Percentiles rank a stretch among this genome's conserved stretches.
Evolutionary conservation across 805 yeast genomes (phyloP).

Genomic region (Metschnikowia kunwiensis): DNA sequence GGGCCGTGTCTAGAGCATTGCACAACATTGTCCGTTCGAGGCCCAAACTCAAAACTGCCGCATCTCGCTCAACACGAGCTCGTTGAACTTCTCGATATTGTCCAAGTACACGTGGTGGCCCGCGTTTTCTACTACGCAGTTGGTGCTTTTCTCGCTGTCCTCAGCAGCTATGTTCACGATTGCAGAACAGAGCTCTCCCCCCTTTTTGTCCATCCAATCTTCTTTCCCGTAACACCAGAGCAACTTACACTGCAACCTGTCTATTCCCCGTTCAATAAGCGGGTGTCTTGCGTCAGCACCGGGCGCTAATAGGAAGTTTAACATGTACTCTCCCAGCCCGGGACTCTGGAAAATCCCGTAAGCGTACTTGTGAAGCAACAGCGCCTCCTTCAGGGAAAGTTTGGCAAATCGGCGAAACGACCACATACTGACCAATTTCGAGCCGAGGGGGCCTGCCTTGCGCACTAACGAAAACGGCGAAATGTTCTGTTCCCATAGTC

Average conservation of each 20-base stretch:
- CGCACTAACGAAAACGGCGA: constrained; percentile 85
- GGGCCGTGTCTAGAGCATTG: too few relatives aligned
- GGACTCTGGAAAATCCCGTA: constrained; percentile 80
- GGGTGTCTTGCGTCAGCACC: constrained; percentile 90
- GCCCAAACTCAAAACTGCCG: constrained; percentile 5
- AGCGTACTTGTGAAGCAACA: constrained; percentile 69
- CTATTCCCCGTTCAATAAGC: constrained; percentile 48
- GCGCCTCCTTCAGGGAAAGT: constrained; percentile 43
- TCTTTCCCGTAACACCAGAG: constrained; percentile 84
- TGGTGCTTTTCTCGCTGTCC: constrained; percentile 22
- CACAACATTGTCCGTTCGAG: too few relatives aligned
- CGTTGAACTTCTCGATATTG: constrained; percentile 53
- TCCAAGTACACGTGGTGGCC: constrained; percentile 84
- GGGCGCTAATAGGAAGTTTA: constrained; percentile 79
- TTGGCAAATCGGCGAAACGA: constrained; percentile 73
- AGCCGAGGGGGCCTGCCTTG: constrained; percentile 76
- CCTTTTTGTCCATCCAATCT: constrained; percentile 58
- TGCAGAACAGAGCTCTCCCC: constrained; percentile 43
- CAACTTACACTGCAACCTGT: constrained; percentile 55
- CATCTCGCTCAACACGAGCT: constrained; percentile 52
- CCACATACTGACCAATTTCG: constrained; percentile 87
- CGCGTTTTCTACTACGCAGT: constrained; percentile 47
- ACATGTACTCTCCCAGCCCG: constrained; percentile 93
- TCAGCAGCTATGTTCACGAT: constrained; percentile 25
- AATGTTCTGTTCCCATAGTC: constrained; percentile 80